These are phyloP conservation scores for Globisporangium carolinianum DNA, from an alignment of 352 stramenopile genomes.

Conservation along the genomic window DNA sequence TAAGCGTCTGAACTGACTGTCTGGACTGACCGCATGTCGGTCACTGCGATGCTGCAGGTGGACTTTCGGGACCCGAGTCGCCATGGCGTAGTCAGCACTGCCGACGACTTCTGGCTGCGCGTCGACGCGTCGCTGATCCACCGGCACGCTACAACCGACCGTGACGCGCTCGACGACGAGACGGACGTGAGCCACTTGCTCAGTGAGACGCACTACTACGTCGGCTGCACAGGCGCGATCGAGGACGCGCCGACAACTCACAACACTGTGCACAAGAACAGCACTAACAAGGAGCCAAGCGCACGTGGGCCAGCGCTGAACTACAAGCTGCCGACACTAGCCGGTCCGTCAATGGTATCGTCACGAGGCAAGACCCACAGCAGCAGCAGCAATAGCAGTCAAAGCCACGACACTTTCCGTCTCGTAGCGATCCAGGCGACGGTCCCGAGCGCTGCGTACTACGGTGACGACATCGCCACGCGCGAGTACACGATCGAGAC, in stretches of 20 bases:
- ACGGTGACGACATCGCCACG: slow-evolving; percentile 54
- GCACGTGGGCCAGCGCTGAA: not conserved
- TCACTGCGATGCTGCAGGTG: slow-evolving; percentile 11
- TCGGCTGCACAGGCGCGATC: slow-evolving; percentile 43
- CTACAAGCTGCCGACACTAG: slow-evolving; percentile 3
- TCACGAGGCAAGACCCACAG: not conserved
- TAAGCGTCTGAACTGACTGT: too few species aligned
- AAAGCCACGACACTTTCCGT: slow-evolving; percentile 23
- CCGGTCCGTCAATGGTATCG: not conserved
- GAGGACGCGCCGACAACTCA: slow-evolving; percentile 13
- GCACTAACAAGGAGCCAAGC: slow-evolving; percentile 1
- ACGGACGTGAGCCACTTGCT: slow-evolving; percentile 36
- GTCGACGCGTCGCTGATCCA: slow-evolving; percentile 26
- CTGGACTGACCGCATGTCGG: not conserved
- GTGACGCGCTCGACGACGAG: slow-evolving; percentile 3
- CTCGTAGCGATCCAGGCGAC: slow-evolving; percentile 53
- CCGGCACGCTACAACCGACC: not conserved
- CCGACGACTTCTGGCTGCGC: slow-evolving; percentile 52
- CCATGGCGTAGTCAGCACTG: slow-evolving; percentile 25
- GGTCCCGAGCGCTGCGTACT: slow-evolving; percentile 34
- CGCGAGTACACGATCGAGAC: slow-evolving; percentile 57
- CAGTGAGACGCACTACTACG: slow-evolving; percentile 46
- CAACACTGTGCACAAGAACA: not conserved
- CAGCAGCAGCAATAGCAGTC: not conserved
- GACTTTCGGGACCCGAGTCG: slow-evolving; percentile 52